Conservation (phyloP, 2,329 filamentous ascomycete genomes). For the Aspergillus sp. region DNA sequence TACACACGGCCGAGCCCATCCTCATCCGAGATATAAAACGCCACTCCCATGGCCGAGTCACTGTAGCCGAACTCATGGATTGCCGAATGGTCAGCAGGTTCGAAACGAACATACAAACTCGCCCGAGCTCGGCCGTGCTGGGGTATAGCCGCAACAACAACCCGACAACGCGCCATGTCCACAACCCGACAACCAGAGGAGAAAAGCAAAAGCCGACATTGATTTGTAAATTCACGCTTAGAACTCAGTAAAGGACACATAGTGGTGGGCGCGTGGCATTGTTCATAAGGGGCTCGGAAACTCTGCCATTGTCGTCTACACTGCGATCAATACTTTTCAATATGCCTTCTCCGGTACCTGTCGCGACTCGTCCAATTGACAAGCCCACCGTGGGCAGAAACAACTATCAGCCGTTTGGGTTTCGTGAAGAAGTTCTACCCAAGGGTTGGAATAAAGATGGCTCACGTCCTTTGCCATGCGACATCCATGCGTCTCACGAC, state of each 20-base stretch:
- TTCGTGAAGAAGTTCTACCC: slow-evolving; percentile 1
- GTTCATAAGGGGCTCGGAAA: neutral
- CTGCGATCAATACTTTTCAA: neutral
- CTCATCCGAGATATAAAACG: neutral
- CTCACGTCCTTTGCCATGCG: slow-evolving; percentile 5
- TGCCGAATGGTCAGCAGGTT: neutral
- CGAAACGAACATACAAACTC: neutral
- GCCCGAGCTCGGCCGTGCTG: slow-evolving; percentile 1
- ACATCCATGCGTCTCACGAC: slow-evolving; percentile 4
- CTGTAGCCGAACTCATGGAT: neutral
- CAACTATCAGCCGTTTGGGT: slow-evolving; percentile 5
- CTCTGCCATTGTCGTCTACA: neutral
- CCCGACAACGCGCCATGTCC: neutral
- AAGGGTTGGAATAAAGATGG: slow-evolving; percentile 4
- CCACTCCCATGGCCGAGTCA: neutral
- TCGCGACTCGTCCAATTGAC: slow-evolving; percentile 6
- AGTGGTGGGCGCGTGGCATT: neutral
- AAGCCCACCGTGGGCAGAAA: slow-evolving; percentile 9
- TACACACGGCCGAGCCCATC: neutral
- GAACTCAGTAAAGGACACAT: too few relatives aligned
- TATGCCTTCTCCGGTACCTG: slow-evolving; percentile 6
- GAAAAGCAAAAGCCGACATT: neutral
- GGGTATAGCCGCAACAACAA: neutral
- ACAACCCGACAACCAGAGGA: neutral
- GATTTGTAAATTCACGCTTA: neutral